Evolutionary conservation across 2,329 filamentous ascomycete species (phyloP), one percentile per base, ranked within the genome.

Genomic region (Fusarium cyanostomum): DNA sequence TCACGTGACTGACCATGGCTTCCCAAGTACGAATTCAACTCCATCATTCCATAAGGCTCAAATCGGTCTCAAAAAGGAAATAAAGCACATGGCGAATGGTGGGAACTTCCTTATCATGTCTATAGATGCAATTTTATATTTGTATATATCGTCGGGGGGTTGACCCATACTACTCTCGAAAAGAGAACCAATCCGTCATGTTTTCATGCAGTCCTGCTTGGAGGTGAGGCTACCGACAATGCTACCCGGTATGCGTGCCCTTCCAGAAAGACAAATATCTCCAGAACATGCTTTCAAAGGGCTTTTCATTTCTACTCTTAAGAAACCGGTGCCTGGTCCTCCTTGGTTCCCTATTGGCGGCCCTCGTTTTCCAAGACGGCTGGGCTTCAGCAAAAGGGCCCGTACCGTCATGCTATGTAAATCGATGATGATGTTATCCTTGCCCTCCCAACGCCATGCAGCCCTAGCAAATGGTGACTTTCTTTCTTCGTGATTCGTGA

Each of bases 401-500:
- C 41, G 38, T 50, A 42, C 64, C 62, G 39, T 26, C 35, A 61
- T 46, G 46, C 34, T 45, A 55, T 52, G 57, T 52, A 67, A 56
- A 61, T 65, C 53, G 64, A 64, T 52, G 45, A 38, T 50, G 43
- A 48, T 42, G n/a, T n/a, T n/a, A n/a, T n/a, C 48, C 49, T 43
- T 59, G 37, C 37, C 44, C 52, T 53, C 59, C 51, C 54, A 71
- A 71, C 69, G 67, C 69, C 69, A 42, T 56, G 60, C 67, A 53
- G 55, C 52, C 52, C 54, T 48, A 38, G 49, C 37, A 54, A 67
- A 61, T 53, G 35, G 26, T 51, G 34, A 45, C 28, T 48, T 42
- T 34, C 56, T 62, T 53, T 62, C 48, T 68, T 71, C 69, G 27
- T 71, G 58, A 70, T 67, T 69, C 67, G 56, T 69, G 41, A 56